Conservation (phyloP, 495 filamentous ascomycete species). For the Bombardia bombarda region DNA sequence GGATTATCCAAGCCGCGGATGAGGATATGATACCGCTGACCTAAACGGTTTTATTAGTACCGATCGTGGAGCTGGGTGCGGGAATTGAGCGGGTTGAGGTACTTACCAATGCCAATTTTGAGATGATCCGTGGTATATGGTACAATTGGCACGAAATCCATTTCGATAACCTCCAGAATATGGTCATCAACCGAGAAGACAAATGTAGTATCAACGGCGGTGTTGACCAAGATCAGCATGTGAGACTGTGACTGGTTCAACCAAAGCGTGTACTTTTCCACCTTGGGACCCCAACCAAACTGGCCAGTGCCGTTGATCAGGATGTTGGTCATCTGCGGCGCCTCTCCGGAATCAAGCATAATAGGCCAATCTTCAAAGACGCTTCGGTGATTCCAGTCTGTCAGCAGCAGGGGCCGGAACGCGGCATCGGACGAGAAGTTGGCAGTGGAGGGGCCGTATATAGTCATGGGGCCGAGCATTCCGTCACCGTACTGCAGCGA, state of each 20-base stretch:
- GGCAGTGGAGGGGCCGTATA: slow-evolving; percentile 28
- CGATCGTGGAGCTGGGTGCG: no score
- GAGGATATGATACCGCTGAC: slow-evolving; percentile 57
- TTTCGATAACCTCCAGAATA: slow-evolving; percentile 33
- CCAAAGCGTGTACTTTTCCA: slow-evolving; percentile 23
- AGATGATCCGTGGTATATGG: slow-evolving; percentile 30
- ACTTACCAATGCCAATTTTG: slow-evolving; percentile 3
- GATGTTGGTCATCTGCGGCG: slow-evolving; percentile 28
- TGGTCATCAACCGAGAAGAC: slow-evolving; percentile 43
- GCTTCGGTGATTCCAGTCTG: slow-evolving; percentile 36
- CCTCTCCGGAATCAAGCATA: slow-evolving; percentile 22
- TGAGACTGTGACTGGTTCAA: slow-evolving; percentile 34
- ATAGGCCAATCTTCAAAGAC: slow-evolving; percentile 23
- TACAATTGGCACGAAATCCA: slow-evolving; percentile 35
- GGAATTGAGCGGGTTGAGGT: no score
- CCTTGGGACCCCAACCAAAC: slow-evolving; percentile 20
- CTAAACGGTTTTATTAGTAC: slow-evolving; percentile 1
- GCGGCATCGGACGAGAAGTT: slow-evolving; percentile 34
- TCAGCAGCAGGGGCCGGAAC: slow-evolving; percentile 29
- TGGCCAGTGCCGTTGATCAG: slow-evolving; percentile 43
- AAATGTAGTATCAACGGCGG: slow-evolving; percentile 36
- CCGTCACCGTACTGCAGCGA: slow-evolving; percentile 38
- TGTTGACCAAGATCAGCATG: slow-evolving; percentile 45
- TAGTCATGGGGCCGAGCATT: slow-evolving; percentile 32
- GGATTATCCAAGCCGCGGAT: slow-evolving; percentile 42